Base-by-base conservation (phyloP, 495 filamentous ascomycete genomes). In the Aspergillus affinis region DNA sequence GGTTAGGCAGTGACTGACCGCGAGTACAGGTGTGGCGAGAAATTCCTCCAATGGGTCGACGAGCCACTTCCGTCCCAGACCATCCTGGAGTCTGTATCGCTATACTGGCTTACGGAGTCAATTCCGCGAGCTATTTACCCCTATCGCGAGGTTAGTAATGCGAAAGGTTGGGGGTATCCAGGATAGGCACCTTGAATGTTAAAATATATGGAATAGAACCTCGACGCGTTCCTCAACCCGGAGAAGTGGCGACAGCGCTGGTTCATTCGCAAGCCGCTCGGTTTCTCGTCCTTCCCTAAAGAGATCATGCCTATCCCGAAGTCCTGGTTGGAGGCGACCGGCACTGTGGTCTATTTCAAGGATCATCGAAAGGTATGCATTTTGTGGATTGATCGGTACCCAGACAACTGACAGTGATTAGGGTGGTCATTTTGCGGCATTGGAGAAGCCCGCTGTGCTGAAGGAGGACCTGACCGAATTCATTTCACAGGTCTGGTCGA, bases 61-160 rank as follows among this genome's bases (percentile, higher is more conserved):
- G 70, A 73, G 2, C 70, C 79, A 6, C 77, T 85, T 1, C 51
- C 76, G 6, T 55, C 82, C 3, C 74, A 87, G 19, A 77, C 71
- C 6, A 87, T 91, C 32, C 75, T 89, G 4, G 78, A 82, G 29
- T 69, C 75, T 2, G 74, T 88, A 20, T 82, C 78, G 2, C 67
- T 89, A 19, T 91, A 87, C 69, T 90, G 87, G 88, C 77, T 89
- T 27, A 88, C 85, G 0, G 74, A 85, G 6, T 79, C 80, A 3
- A 84, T 84, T 50, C 77, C 82, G 8, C 74, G 81, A 6, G 72
- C 77, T 2, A 81, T 90, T 45, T 90, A 86, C 66, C 76, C 72
- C 0, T 87, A 84, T 67, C 80, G 79, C 15, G 64, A 72, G 66
- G 69, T 81, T 52, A 6, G 48, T 68, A 15, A 61, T 61, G n/a